These are phyloP conservation scores for Saturnispora quitensis DNA, from an alignment of 805 yeast genomes.

Conservation along the genomic window DNA sequence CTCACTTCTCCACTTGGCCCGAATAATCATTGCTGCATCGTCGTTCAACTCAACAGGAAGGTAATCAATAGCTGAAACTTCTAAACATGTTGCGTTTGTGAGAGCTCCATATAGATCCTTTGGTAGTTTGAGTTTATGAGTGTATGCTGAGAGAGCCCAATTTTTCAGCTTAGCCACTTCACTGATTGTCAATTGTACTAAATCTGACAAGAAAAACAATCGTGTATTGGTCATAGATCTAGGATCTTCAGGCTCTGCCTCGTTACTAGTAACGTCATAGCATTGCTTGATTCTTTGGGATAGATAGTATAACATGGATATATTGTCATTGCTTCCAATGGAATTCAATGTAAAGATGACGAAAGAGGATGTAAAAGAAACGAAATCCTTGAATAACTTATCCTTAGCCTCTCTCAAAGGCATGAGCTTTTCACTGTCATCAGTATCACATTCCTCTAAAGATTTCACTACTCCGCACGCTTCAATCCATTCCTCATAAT, in stretches of 20 bases:
- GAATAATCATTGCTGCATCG: conserved; percentile 5
- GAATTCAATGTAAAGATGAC: conserved; percentile 50
- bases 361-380: conserved; percentile 48
- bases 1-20: conserved; percentile 11
- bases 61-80: conserved; percentile 53
- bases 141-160: conserved; percentile 75
- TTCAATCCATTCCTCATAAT: conserved; percentile 21
- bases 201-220: conserved; percentile 62
- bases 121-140: conserved; percentile 65
- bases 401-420: conserved; percentile 26
- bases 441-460: conserved; percentile 10
- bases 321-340: conserved; percentile 55
- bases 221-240: conserved; percentile 20
- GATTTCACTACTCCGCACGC: conserved; percentile 7
- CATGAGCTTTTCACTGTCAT: conserved; percentile 1
- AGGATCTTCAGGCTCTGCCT: conserved; percentile 19
- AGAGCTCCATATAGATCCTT: conserved; percentile 56
- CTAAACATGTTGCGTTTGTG: conserved; percentile 33
- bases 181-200: conserved; percentile 58
- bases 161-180: conserved; percentile 45
- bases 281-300: conserved; percentile 75
- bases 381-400: conserved; percentile 19
- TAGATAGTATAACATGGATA: conserved; percentile 64
- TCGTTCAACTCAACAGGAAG: conserved; percentile 33
- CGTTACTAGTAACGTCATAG: conserved; percentile 43